A percentile compares a stretch with the other conserved stretches of the same genome.
These are phyloP conservation scores for Daldinia childiae DNA, from an alignment of 495 filamentous ascomycete genomes.

Conservation along the genomic window DNA sequence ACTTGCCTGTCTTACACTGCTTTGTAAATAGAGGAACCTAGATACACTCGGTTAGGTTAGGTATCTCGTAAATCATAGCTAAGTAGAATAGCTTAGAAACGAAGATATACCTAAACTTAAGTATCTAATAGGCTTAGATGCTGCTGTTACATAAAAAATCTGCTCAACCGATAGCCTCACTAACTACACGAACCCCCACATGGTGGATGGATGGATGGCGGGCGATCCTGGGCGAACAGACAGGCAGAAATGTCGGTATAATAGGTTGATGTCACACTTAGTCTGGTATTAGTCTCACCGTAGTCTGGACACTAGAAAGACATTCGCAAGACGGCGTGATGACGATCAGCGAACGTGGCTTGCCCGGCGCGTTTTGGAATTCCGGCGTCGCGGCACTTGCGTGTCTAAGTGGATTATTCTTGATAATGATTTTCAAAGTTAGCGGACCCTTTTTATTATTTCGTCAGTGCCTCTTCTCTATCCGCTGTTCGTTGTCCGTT, in stretches of 20 bases:
- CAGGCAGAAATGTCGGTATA: neutral
- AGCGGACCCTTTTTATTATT: neutral
- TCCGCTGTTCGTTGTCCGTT: neutral
- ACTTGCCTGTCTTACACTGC: neutral
- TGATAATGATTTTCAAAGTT: constrained; percentile 38
- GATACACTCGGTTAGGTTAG: neutral
- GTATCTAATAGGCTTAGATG: neutral
- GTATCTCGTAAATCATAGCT: neutral
- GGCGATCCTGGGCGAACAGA: neutral
- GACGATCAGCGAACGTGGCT: constrained; percentile 37
- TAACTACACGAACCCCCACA: neutral
- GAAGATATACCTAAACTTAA: neutral
- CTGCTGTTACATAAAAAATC: constrained; percentile 6
- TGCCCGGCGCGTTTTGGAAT: constrained; percentile 39
- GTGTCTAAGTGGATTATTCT: constrained; percentile 31
- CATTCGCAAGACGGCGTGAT: constrained; percentile 29
- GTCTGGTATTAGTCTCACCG: constrained; percentile 7
- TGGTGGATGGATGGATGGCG: neutral
- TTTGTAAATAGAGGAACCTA: neutral
- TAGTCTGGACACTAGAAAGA: constrained; percentile 14
- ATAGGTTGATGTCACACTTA: constrained; percentile 18
- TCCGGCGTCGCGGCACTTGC: constrained; percentile 23
- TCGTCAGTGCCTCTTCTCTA: neutral
- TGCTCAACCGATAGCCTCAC: neutral
- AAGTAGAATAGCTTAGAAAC: constrained; percentile 3